Base-by-base conservation (phyloP, 805 yeast species). In the Ogataea kodamae region DNA sequence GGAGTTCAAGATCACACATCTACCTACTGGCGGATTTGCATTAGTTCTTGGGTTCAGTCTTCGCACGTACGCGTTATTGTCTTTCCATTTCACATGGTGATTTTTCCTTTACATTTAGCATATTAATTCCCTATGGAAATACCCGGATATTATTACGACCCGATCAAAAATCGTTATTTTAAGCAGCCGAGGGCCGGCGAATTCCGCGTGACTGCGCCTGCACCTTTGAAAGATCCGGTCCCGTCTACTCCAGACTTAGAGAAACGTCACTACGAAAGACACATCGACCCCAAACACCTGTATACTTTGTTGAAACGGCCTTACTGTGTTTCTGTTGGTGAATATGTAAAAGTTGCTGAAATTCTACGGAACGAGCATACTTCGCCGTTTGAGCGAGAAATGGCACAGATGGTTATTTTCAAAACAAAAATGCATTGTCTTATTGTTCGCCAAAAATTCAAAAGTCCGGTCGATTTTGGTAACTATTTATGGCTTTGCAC, bases 91-190 rank as follows among this genome's bases (percentile, higher is more conserved):
- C n/a, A n/a, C n/a, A n/a, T n/a, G n/a, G n/a, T n/a, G n/a, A n/a
- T n/a, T n/a, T n/a, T n/a, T n/a, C n/a, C n/a, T n/a, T n/a, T n/a
- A n/a, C n/a, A n/a, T n/a, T n/a, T n/a, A n/a, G n/a, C n/a, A n/a
- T n/a, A n/a, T n/a, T n/a, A n/a, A n/a, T n/a, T n/a, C n/a, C n/a
- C n/a, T n/a, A 28, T 26, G 24, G 31, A 42, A 12, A 26, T 46
- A 10, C 49, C 52, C 9, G 54, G 54, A 3, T 46, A 44, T 26
- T 42, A 43, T 29, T 49, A 34, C 30, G 54, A 49, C 25, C 42
- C 39, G 14, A 40, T 35, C 16, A 40, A 39, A 25, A 40, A 39
- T 25, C 34, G 41, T 29, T 48, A 48, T 39, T 48, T 48, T 30
- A 42, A 33, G 28, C 18, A 28, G 18, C 25, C 12, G 4, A 11